A percentile compares a stretch with the other conserved stretches of the same genome.
Evolutionary conservation across 495 filamentous ascomycete genomes (phyloP).

Genomic region (Talaromyces liani): DNA sequence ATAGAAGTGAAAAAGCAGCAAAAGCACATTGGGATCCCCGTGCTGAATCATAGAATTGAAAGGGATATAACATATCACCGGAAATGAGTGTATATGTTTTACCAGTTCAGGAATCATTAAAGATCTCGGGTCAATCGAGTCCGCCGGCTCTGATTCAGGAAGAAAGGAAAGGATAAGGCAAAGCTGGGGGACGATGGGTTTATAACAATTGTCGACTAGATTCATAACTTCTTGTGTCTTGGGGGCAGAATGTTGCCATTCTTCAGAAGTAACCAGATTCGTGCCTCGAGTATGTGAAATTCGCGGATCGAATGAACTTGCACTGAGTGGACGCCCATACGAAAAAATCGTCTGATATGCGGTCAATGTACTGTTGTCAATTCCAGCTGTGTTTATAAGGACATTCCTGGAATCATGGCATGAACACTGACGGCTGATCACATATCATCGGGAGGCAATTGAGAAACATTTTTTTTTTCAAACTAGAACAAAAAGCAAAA

Average conservation of each 20-base stretch:
- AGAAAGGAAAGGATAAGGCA: constrained; percentile 5
- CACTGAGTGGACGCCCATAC: background rate
- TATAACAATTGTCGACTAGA: background rate
- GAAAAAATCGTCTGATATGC: background rate
- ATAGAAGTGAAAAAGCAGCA: constrained; percentile 5
- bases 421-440: background rate
- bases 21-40: background rate
- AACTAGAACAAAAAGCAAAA: constrained; percentile 6
- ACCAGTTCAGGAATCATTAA: background rate
- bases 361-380: background rate
- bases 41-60: constrained; percentile 4
- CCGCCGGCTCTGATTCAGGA: background rate
- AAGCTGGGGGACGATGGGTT: background rate
- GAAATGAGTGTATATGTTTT: constrained; percentile 3
- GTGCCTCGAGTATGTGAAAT: background rate
- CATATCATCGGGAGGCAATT: background rate
- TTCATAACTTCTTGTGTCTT: background rate
- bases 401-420: constrained; percentile 2
- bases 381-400: background rate
- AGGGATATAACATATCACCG: background rate
- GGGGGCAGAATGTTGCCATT: background rate
- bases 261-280: background rate
- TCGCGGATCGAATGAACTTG: background rate
- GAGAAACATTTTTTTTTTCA: constrained; percentile 6
- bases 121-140: background rate